phyloP scores from a whole-genome alignment of 2,329 filamentous ascomycete genomes.

The Reticulascus tulasneorum region DNA sequence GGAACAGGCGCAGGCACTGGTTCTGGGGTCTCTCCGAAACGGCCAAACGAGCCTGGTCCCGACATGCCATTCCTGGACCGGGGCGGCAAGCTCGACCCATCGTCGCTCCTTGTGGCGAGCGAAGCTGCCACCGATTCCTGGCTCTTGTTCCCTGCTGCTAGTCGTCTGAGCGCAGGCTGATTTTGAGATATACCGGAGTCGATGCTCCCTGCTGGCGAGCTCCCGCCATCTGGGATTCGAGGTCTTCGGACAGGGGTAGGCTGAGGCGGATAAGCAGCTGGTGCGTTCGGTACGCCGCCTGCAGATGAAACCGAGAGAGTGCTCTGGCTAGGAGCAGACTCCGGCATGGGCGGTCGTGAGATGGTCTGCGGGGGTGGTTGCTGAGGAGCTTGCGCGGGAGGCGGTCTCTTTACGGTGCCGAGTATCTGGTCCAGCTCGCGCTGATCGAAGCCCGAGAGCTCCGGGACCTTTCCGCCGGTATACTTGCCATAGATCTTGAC shows the following conservation, averaged over 20 bases:
- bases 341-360: slow-evolving; percentile 9
- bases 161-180: slow-evolving; percentile 40
- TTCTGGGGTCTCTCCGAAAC: slow-evolving; percentile 26
- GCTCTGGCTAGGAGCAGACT: slow-evolving; percentile 15
- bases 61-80: slow-evolving; percentile 49
- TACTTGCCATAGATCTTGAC: slow-evolving; percentile 98
- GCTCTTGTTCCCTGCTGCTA: slow-evolving; percentile 50
- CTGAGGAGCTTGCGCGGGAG: slow-evolving; percentile 16
- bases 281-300: slow-evolving; percentile 13
- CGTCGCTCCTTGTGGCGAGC: slow-evolving; percentile 44
- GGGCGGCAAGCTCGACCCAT: slow-evolving; percentile 45
- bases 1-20: slow-evolving; percentile 20
- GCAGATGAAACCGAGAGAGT: slow-evolving; percentile 15
- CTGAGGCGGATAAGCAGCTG: slow-evolving; percentile 21
- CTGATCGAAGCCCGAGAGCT: slow-evolving; percentile 77
- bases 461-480: slow-evolving; percentile 77
- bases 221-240: slow-evolving; percentile 25
- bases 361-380: slow-evolving; percentile 1
- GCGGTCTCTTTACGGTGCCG: slow-evolving; percentile 47
- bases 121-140: slow-evolving; percentile 54
- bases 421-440: slow-evolving; percentile 73
- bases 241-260: slow-evolving; percentile 11
- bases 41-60: slow-evolving; percentile 33
- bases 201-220: slow-evolving; percentile 49
- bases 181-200: slow-evolving; percentile 43